Percentiles rank a stretch among this genome's conserved stretches.
Evolutionary conservation across 371 early-diverging fungal genomes (phyloP).

Genomic region (Mucor saturninus): DNA sequence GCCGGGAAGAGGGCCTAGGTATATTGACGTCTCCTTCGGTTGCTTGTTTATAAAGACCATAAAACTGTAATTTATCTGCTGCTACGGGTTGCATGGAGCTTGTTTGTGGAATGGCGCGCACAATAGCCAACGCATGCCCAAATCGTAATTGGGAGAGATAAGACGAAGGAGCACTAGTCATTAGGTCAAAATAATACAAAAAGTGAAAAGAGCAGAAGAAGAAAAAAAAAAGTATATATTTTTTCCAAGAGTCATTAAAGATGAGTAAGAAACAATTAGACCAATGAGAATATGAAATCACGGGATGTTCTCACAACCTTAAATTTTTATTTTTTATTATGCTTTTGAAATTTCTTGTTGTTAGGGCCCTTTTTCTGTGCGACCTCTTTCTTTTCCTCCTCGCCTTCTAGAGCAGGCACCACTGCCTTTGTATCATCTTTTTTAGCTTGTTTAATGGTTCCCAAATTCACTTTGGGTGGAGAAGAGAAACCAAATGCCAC

Average conservation of each 20-base stretch:
- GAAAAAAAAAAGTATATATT: background rate
- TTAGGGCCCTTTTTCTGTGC: slow-evolving; percentile 4
- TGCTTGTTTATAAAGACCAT: slow-evolving; percentile 79
- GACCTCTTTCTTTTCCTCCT: background rate
- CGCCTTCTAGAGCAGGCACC: background rate
- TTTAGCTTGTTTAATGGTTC: slow-evolving; percentile 31
- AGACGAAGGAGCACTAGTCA: slow-evolving; percentile 1
- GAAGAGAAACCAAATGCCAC: slow-evolving; percentile 92
- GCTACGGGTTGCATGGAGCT: slow-evolving; percentile 55
- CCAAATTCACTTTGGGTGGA: slow-evolving; percentile 93
- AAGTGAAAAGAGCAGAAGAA: background rate
- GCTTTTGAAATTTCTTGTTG: slow-evolving; percentile 2
- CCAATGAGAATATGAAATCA: slow-evolving; percentile 12
- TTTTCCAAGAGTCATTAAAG: background rate
- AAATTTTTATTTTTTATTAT: slow-evolving; percentile 3
- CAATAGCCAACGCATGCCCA: slow-evolving; percentile 27
- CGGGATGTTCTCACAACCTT: background rate
- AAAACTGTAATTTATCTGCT: slow-evolving; percentile 71
- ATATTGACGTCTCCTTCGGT: slow-evolving; percentile 68
- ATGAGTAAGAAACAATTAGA: slow-evolving; percentile 12
- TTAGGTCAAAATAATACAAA: background rate
- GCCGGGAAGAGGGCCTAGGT: slow-evolving; percentile 36
- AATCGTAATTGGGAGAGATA: slow-evolving; percentile 23
- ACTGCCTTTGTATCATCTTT: slow-evolving; percentile 3
- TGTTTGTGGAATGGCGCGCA: slow-evolving; percentile 27